Evolutionary conservation across 2,329 filamentous ascomycete species (phyloP).

Genomic region (Trichoderma guizhouense): DNA sequence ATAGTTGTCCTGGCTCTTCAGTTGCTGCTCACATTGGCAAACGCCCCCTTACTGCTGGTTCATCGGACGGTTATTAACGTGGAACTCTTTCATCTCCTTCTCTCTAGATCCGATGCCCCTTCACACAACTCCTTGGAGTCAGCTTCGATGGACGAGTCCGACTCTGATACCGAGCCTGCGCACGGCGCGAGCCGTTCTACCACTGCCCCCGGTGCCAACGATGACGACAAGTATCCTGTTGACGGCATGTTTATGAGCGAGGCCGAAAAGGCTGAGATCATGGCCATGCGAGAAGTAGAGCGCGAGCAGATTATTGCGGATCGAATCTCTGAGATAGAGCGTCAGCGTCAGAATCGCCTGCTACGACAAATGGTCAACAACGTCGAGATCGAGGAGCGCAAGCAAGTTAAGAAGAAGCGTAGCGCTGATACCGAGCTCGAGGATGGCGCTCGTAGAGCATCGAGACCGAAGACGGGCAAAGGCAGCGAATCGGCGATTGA

Average conservation of each 20-base stretch:
- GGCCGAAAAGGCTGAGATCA: constrained; percentile 73
- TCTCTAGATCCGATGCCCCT: constrained; percentile 59
- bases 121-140: constrained; percentile 75
- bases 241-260: constrained; percentile 80
- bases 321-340: constrained; percentile 77
- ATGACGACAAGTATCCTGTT: constrained; percentile 72
- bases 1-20: background rate
- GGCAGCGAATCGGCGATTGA: constrained; percentile 64
- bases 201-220: constrained; percentile 47
- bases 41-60: background rate
- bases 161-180: constrained; percentile 56
- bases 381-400: constrained; percentile 60
- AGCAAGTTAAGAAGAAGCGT: constrained; percentile 59
- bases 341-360: constrained; percentile 75
- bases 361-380: constrained; percentile 72
- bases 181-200: constrained; percentile 36
- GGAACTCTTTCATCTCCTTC: background rate
- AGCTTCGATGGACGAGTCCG: constrained; percentile 85
- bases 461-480: constrained; percentile 61
- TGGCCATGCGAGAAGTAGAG: constrained; percentile 84
- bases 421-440: constrained; percentile 79
- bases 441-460: constrained; percentile 68
- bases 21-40: background rate
- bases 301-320: constrained; percentile 88
- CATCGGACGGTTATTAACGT: constrained; percentile 18